phyloP scores from a whole-genome alignment of 2,329 filamentous ascomycete genomes.

The Samsoniella hepiali region DNA sequence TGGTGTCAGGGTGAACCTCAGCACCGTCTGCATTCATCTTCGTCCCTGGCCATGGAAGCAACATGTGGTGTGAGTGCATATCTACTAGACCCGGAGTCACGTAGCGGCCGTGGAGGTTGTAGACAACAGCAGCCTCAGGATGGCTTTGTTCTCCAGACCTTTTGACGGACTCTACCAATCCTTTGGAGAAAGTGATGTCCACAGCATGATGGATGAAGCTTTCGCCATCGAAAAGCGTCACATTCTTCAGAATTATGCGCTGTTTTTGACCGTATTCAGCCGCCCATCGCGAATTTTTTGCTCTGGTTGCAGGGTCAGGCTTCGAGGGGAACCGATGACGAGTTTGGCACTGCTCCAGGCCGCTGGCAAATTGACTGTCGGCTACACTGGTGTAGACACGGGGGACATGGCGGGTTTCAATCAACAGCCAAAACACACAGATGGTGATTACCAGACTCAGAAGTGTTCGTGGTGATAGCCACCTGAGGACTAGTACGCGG shows the following conservation, averaged over 20 bases:
- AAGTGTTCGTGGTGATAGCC: background rate
- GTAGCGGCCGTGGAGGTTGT: conserved; percentile 35
- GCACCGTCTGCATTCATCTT: conserved; percentile 35
- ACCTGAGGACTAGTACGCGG: background rate
- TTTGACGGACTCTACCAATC: conserved; percentile 34
- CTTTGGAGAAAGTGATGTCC: conserved; percentile 38
- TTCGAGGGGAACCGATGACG: background rate
- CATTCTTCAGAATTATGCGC: conserved; percentile 38
- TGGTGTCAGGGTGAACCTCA: conserved; percentile 32
- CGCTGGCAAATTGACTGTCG: background rate
- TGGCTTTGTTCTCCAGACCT: conserved; percentile 19
- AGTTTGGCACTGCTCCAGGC: conserved; percentile 1
- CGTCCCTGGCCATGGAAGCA: conserved; percentile 33
- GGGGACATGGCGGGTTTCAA: background rate
- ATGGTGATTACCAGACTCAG: background rate
- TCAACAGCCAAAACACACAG: conserved; percentile 5
- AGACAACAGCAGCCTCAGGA: conserved; percentile 22
- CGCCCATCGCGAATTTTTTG: conserved; percentile 40
- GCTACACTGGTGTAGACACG: background rate
- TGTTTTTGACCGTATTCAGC: conserved; percentile 34
- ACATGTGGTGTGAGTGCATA: conserved; percentile 43
- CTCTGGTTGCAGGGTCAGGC: background rate
- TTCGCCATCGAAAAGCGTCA: conserved; percentile 43
- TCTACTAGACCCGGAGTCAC: conserved; percentile 45
- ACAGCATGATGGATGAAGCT: conserved; percentile 30